phyloP scores from a whole-genome alignment of 371 early-diverging fungal species.

The Mucor saturninus region DNA sequence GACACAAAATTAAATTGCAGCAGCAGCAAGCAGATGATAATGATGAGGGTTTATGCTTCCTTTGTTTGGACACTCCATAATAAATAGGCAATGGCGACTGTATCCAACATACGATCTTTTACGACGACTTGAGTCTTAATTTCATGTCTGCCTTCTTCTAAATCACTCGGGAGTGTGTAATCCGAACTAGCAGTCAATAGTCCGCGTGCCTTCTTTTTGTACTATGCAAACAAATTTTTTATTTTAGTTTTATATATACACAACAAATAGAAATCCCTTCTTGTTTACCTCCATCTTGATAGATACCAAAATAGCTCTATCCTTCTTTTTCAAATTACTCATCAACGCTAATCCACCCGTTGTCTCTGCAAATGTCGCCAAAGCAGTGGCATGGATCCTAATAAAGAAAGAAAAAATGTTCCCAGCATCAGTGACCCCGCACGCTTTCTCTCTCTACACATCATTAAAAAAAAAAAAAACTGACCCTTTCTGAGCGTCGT shows the following conservation, averaged over 20 bases:
- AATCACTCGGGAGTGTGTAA: conserved; percentile 20
- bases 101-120: conserved; percentile 54
- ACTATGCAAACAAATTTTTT: conserved; percentile 31
- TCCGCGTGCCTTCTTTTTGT: conserved; percentile 56
- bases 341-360: conserved; percentile 59
- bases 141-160: conserved; percentile 28
- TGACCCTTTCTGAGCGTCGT: conserved; percentile 32
- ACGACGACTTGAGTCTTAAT: conserved; percentile 48
- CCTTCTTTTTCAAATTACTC: conserved; percentile 48
- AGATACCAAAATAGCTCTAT: conserved; percentile 51
- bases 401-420: not conserved
- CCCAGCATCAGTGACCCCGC: not conserved
- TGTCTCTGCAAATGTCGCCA: conserved; percentile 68
- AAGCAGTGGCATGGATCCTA: conserved; percentile 62
- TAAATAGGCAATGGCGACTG: conserved; percentile 47
- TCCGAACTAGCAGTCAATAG: conserved; percentile 49
- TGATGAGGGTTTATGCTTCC: conserved; percentile 25
- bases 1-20: not conserved
- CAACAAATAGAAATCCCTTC: not conserved
- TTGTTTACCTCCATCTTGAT: conserved; percentile 59
- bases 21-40: too few species aligned
- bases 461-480: not conserved
- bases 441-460: not conserved
- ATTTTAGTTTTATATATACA: not conserved
- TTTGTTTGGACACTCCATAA: conserved; percentile 40